A percentile compares a stretch with the other conserved stretches of the same genome.
Conservation (phyloP, 441 rosid genomes). For the Croton setiger region DNA sequence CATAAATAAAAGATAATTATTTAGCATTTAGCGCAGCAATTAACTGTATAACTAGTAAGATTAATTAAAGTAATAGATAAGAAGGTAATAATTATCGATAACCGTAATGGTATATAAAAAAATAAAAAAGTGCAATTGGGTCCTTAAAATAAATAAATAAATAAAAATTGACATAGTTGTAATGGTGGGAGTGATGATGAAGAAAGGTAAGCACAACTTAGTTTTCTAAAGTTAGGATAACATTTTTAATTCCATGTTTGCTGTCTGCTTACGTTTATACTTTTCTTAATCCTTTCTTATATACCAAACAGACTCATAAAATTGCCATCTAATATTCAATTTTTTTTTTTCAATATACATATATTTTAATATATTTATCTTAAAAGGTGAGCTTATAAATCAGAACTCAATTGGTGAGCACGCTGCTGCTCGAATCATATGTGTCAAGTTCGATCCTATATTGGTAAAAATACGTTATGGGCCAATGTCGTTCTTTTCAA, state of each 20-base stretch:
- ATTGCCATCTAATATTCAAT: neutral
- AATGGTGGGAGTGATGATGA: constrained; percentile 35
- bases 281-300: neutral
- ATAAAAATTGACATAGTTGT: constrained; percentile 9
- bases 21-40: too few relatives aligned
- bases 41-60: too few relatives aligned
- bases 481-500: too few relatives aligned
- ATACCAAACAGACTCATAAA: neutral
- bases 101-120: constrained; percentile 12
- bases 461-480: too few relatives aligned
- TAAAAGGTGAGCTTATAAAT: too few relatives aligned
- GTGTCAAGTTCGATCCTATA: too few relatives aligned
- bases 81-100: constrained; percentile 2
- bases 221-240: constrained; percentile 35
- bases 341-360: too few relatives aligned
- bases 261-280: constrained; percentile 29
- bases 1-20: too few relatives aligned
- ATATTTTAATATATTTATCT: too few relatives aligned
- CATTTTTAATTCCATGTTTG: constrained; percentile 34
- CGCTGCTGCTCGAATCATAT: too few relatives aligned
- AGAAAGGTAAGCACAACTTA: constrained; percentile 28
- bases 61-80: too few relatives aligned
- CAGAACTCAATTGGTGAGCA: too few relatives aligned
- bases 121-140: constrained; percentile 22
- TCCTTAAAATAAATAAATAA: neutral